phyloP scores from a whole-genome alignment of 2,329 filamentous ascomycete genomes.

The Aspergillus flavus region DNA sequence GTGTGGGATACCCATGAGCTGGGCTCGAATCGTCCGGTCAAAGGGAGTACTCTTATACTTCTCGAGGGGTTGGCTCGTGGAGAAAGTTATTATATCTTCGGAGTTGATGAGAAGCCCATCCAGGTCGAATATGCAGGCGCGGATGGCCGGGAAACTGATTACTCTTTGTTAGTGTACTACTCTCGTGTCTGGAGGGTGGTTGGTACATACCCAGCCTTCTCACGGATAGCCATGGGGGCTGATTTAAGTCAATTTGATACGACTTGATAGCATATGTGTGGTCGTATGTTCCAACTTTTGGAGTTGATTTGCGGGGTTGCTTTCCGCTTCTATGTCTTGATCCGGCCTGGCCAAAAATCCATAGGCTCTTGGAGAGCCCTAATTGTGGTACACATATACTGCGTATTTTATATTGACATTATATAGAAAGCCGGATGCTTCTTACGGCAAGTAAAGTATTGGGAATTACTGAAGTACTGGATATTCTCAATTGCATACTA shows the following conservation, averaged over 20 bases:
- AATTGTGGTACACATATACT: background rate
- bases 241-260: background rate
- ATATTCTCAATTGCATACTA: background rate
- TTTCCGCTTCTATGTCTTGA: background rate
- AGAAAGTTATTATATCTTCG: constrained; percentile 34
- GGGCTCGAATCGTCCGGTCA: constrained; percentile 20
- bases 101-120: constrained; percentile 39
- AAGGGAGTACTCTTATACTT: constrained; percentile 24
- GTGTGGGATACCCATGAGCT: constrained; percentile 28
- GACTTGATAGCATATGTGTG: no score
- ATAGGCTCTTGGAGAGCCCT: background rate
- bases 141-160: constrained; percentile 27
- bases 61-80: constrained; percentile 21
- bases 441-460: background rate
- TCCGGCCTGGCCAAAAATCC: background rate
- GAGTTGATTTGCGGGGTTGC: background rate
- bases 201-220: background rate
- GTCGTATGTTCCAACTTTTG: background rate
- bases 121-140: constrained; percentile 40
- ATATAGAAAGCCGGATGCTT: background rate
- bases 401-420: background rate
- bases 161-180: constrained; percentile 8
- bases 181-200: background rate
- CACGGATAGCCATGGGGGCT: background rate
- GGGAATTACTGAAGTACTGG: background rate